phyloP scores from a whole-genome alignment of 2,329 filamentous ascomycete genomes.

The Arthrobotrys sphaeroides region DNA sequence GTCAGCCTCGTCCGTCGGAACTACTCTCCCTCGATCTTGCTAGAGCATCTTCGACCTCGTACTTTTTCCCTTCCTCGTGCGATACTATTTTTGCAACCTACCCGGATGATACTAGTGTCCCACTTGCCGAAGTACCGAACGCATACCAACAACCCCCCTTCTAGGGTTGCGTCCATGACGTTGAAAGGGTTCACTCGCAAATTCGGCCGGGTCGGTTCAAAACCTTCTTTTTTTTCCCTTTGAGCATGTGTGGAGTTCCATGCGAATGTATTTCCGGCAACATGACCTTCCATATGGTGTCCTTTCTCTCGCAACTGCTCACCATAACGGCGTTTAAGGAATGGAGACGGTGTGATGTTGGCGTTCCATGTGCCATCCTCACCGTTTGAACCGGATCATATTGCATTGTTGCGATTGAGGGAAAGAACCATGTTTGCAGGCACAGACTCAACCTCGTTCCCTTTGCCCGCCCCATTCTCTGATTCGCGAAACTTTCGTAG shows the following conservation, averaged over 20 bases:
- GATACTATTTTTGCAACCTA: constrained; percentile 53
- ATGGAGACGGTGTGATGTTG: neutral
- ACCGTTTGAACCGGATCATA: neutral
- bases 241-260: neutral
- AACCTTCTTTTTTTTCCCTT: neutral
- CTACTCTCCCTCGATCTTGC: neutral
- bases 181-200: neutral
- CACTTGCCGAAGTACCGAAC: constrained; percentile 45
- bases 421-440: neutral
- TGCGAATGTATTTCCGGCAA: neutral
- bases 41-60: neutral
- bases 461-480: neutral
- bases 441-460: neutral
- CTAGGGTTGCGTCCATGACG: neutral
- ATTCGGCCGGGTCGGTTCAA: constrained; percentile 3
- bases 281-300: neutral
- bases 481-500: neutral
- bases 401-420: neutral
- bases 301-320: neutral
- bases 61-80: neutral
- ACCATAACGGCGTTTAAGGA: neutral
- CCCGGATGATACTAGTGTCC: constrained; percentile 42
- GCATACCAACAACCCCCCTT: neutral
- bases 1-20: constrained; percentile 8
- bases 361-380: neutral